Evolutionary conservation across 1,284 basidiomycete genomes (phyloP).

Genomic region (Agaricales sp.): DNA sequence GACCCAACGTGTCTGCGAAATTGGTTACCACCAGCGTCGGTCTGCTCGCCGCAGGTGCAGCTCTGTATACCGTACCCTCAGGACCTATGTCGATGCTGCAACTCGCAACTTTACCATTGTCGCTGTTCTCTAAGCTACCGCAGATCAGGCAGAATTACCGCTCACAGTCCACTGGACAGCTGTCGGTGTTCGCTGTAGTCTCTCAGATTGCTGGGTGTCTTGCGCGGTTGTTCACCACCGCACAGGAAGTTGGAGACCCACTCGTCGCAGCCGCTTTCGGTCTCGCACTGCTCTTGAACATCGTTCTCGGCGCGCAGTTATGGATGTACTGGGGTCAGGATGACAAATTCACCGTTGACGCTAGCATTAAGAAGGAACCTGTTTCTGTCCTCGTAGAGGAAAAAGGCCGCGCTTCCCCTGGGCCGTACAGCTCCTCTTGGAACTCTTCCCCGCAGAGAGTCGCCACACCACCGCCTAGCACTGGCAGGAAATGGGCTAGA

Average conservation of each 20-base stretch:
- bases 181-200: constrained; percentile 82
- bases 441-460: constrained; percentile 27
- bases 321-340: constrained; percentile 71
- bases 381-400: background rate
- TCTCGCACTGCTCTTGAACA: constrained; percentile 70
- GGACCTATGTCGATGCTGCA: constrained; percentile 56
- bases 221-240: constrained; percentile 84
- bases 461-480: constrained; percentile 29
- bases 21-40: constrained; percentile 26
- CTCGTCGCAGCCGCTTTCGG: constrained; percentile 76
- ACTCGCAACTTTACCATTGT: constrained; percentile 73
- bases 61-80: constrained; percentile 41
- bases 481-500: constrained; percentile 55
- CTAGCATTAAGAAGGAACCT: background rate
- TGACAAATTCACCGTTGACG: constrained; percentile 11
- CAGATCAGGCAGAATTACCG: constrained; percentile 76
- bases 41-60: constrained; percentile 26
- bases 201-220: constrained; percentile 78
- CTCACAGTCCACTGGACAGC: constrained; percentile 75
- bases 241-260: constrained; percentile 74
- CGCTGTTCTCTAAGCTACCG: constrained; percentile 79
- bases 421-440: constrained; percentile 29
- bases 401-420: constrained; percentile 14
- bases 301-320: constrained; percentile 74
- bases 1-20: constrained; percentile 18